Evolutionary conservation across 2,329 filamentous ascomycete species (phyloP).

Genomic region (Talaromyces verruculosus): DNA sequence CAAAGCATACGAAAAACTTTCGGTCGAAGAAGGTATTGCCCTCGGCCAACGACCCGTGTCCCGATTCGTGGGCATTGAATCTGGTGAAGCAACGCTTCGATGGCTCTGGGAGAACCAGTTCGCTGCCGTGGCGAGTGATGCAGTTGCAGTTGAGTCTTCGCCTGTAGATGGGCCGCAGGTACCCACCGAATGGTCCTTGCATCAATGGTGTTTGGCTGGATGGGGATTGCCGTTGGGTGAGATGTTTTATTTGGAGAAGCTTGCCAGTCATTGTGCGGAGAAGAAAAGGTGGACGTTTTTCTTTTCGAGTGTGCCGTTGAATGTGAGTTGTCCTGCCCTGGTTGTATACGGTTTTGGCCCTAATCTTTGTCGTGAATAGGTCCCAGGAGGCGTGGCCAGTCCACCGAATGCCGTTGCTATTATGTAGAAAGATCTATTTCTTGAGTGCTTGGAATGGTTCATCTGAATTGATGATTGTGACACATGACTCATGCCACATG

Average conservation of each 20-base stretch:
- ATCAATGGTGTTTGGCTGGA: constrained; percentile 34
- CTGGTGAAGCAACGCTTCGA: constrained; percentile 33
- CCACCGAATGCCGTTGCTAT: constrained; percentile 50
- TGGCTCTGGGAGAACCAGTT: constrained; percentile 41
- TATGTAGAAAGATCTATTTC: constrained; percentile 31
- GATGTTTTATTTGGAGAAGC: constrained; percentile 36
- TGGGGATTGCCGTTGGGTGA: constrained; percentile 38
- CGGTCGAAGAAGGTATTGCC: constrained; percentile 32
- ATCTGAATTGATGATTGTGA: constrained; percentile 1
- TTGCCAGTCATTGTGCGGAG: constrained; percentile 33
- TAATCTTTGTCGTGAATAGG: constrained; percentile 26
- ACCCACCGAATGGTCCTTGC: constrained; percentile 29
- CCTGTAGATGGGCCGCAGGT: constrained; percentile 31
- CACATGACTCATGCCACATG: neutral
- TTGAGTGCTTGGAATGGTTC: neutral
- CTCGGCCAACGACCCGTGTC: constrained; percentile 24
- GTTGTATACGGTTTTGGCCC: neutral
- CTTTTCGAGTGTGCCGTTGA: constrained; percentile 35
- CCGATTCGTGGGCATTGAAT: constrained; percentile 36
- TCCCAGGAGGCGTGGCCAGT: constrained; percentile 48
- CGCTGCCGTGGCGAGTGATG: constrained; percentile 36
- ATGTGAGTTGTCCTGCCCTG: constrained; percentile 25
- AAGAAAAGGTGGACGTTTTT: constrained; percentile 36
- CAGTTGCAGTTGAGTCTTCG: constrained; percentile 35
- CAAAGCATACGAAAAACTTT: constrained; percentile 43